Evolutionary conservation across 805 yeast species (phyloP).

Genomic region (Pichia cephalocereana): DNA sequence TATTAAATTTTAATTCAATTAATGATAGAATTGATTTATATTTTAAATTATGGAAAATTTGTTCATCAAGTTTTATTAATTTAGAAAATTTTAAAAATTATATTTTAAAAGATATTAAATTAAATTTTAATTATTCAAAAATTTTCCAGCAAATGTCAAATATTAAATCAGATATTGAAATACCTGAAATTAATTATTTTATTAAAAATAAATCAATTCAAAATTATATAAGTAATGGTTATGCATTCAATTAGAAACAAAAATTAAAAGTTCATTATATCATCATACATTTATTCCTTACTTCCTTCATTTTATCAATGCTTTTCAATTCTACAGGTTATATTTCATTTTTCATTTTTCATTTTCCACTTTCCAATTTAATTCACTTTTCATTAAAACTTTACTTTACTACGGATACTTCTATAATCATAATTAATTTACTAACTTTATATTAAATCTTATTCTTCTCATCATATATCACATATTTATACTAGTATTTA

Average conservation of each 20-base stretch:
- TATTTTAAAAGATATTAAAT: constrained; percentile 35
- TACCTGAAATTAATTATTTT: constrained; percentile 32
- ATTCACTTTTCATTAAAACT: not conserved
- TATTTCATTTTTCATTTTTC: not conserved
- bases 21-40: constrained; percentile 44
- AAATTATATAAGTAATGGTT: constrained; percentile 14
- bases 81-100: constrained; percentile 38
- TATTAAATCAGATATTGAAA: constrained; percentile 30
- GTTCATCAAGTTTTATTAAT: constrained; percentile 38
- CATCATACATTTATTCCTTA: not conserved
- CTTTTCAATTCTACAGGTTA: constrained; percentile 13
- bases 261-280: no score
- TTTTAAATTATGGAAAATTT: constrained; percentile 44
- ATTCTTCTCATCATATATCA: no score
- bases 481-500: no score
- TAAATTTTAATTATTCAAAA: constrained; percentile 32
- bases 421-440: no score
- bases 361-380: not conserved
- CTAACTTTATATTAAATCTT: no score
- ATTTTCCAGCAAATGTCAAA: constrained; percentile 29
- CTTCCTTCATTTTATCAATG: no score
- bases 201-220: constrained; percentile 24
- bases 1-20: constrained; percentile 21
- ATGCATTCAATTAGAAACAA: not conserved
- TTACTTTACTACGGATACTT: no score